Evolutionary conservation across 345 rosid genomes (phyloP).

Genomic region (Citropsis articulata): DNA sequence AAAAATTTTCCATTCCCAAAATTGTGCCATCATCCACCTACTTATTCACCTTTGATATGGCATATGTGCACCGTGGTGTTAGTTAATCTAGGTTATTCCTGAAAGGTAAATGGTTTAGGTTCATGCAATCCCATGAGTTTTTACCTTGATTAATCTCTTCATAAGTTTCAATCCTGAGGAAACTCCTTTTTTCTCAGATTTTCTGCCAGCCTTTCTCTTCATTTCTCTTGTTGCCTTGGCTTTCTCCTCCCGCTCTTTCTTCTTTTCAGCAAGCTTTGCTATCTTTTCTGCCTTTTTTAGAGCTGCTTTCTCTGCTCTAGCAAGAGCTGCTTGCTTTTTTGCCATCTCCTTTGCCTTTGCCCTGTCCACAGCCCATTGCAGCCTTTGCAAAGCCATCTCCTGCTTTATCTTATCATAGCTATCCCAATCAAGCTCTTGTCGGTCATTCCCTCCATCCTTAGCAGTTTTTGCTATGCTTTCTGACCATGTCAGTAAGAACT

Average conservation of each 20-base stretch:
- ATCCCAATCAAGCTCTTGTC: slow-evolving; percentile 66
- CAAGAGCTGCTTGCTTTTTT: slow-evolving; percentile 46
- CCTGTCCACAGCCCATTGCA: slow-evolving; percentile 41
- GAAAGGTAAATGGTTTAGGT: neutral
- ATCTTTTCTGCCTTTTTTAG: slow-evolving; percentile 47
- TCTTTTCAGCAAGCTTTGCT: slow-evolving; percentile 51
- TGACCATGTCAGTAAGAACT: slow-evolving; percentile 48
- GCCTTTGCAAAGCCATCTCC: slow-evolving; percentile 47
- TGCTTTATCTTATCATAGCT: slow-evolving; percentile 53
- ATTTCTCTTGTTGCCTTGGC: slow-evolving; percentile 33
- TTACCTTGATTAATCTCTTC: slow-evolving; percentile 63
- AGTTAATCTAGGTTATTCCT: neutral
- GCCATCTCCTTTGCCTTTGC: slow-evolving; percentile 43
- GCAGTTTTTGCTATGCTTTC: slow-evolving; percentile 63
- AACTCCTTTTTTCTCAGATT: slow-evolving; percentile 25
- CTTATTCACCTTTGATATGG: neutral
- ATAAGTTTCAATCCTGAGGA: slow-evolving; percentile 40
- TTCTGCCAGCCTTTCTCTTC: slow-evolving; percentile 28
- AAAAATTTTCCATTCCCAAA: neutral
- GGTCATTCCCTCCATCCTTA: slow-evolving; percentile 58
- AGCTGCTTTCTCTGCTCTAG: slow-evolving; percentile 44
- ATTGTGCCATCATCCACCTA: neutral
- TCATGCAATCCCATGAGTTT: neutral
- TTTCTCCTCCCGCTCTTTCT: slow-evolving; percentile 46
- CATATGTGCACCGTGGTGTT: neutral